Evolutionary conservation across 106 monocot species (phyloP).

Genomic region (Amphibolis antarctica): DNA sequence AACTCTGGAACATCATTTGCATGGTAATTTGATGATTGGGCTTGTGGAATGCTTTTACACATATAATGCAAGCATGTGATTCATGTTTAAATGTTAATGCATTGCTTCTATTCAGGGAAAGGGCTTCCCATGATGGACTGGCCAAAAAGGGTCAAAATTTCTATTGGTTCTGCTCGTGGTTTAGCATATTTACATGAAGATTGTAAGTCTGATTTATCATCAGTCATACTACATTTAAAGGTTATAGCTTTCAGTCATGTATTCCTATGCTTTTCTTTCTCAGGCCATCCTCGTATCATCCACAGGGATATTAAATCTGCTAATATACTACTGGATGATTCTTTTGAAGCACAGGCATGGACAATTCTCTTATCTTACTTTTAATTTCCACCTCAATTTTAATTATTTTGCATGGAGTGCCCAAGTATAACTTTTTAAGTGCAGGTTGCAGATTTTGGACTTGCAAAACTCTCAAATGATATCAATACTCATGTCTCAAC

Average conservation of each 20-base stretch:
- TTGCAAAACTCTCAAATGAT: conserved; percentile 65
- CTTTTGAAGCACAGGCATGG: conserved; percentile 73
- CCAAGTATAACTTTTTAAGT: neutral
- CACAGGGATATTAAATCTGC: conserved; percentile 91
- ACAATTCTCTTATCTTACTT: neutral
- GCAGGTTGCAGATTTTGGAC: conserved; percentile 98
- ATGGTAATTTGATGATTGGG: conserved; percentile 35
- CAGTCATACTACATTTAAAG: neutral
- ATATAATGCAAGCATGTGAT: neutral
- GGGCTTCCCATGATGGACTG: conserved; percentile 50
- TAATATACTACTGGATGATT: conserved; percentile 74
- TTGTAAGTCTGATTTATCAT: conserved; percentile 28
- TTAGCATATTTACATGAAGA: conserved; percentile 91
- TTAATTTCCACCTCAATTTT: neutral
- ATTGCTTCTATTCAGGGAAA: conserved; percentile 20
- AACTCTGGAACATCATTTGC: conserved; percentile 81
- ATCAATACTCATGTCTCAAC: conserved; percentile 73
- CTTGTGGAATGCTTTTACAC: neutral
- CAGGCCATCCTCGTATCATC: conserved; percentile 87
- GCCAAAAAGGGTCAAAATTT: conserved; percentile 65
- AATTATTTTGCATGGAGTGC: neutral
- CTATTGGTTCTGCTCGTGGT: conserved; percentile 69
- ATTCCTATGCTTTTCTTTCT: neutral
- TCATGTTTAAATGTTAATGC: neutral
- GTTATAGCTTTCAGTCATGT: neutral